Base-by-base conservation (phyloP, 1,284 basidiomycete species). In the Austroboletus niveus region DNA sequence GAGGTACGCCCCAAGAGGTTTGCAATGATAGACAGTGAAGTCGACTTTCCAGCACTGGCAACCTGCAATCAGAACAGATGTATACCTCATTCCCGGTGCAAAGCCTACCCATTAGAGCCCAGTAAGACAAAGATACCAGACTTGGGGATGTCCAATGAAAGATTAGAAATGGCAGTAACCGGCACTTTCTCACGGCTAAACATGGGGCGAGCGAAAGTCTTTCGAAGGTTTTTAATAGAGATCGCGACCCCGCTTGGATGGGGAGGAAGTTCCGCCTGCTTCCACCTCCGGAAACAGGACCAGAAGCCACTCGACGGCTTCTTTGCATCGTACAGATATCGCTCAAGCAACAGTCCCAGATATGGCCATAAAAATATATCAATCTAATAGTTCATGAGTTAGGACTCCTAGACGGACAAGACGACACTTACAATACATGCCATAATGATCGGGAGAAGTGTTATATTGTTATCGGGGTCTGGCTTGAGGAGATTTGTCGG, bases 41-140 rank as follows among this genome's bases (percentile, higher is more conserved):
- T 92, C 0, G 85, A 88, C 69, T 92, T 92, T n/a, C 89, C 89
- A 3, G 87, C 87, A 5, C 88, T 89, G 54, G 32, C 11, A 36
- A 8, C 32, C 35, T 32, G 30, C 30, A 17, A 29, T 69, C 17
- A 59, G 52, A 38, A 38, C 29, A 9, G 17, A 5, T 11, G 7
- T 24, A 7, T 3, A 17, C 47, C 5, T 5, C 41, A 40, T 42
- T 30, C 2, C 17, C 22, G 24, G 31, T 15, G 42, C 17, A 17
- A 9, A 69, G 1, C 78, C 36, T 42, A 82, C 83, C 85, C 85
- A 56, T 88, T 88, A 2, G 84, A 82, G 12, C 89, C 89, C 5
- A 91, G 71, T 8, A 92, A 70, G 14, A 90, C 87, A 59, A 84
- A 90, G 34, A 91, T 88, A 9, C 85, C 87, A 14, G 72, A 75